Conservation (phyloP, 345 rosid species). For the Populus euphratica region DNA sequence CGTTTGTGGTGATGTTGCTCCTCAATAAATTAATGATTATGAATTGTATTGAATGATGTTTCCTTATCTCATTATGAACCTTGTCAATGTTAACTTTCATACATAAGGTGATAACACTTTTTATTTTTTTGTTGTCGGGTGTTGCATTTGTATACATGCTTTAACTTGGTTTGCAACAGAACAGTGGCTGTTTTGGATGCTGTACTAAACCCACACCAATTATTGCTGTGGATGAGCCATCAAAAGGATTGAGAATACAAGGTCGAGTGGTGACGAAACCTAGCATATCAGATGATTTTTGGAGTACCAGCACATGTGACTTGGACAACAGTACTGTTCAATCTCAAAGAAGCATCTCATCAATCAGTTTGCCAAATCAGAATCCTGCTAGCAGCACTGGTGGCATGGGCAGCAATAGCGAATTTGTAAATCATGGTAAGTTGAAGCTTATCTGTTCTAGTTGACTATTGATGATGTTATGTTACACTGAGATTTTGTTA, state of each 20-base stretch:
- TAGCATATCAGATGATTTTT: slow-evolving; percentile 23
- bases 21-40: neutral
- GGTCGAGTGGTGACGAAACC: slow-evolving; percentile 30
- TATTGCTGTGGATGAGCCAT: slow-evolving; percentile 36
- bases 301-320: slow-evolving; percentile 35
- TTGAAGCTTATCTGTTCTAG: neutral
- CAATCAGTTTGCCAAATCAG: slow-evolving; percentile 20
- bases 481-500: neutral
- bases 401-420: slow-evolving; percentile 10
- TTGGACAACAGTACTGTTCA: slow-evolving; percentile 29
- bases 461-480: neutral
- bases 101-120: neutral
- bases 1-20: neutral
- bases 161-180: slow-evolving; percentile 31
- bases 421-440: slow-evolving; percentile 31
- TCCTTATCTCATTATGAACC: neutral
- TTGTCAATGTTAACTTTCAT: neutral
- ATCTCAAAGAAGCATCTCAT: slow-evolving; percentile 30
- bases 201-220: slow-evolving; percentile 26
- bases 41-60: neutral
- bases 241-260: slow-evolving; percentile 34
- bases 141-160: neutral
- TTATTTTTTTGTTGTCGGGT: neutral
- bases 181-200: slow-evolving; percentile 40
- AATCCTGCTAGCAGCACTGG: slow-evolving; percentile 7